Conservation (phyloP, 2,329 filamentous ascomycete genomes). For the Cryphonectria parasitica region DNA sequence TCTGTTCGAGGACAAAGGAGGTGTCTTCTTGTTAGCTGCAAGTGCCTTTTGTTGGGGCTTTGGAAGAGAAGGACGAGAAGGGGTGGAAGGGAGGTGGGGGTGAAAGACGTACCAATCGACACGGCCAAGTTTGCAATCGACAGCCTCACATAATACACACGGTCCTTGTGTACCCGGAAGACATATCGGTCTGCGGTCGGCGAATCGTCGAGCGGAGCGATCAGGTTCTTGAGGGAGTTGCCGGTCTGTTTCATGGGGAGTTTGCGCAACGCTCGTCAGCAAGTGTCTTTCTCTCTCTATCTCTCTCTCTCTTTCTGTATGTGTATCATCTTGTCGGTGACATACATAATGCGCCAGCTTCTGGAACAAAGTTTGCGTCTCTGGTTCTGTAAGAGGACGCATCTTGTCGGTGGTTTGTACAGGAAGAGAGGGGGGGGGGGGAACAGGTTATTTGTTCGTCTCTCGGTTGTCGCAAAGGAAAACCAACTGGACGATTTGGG, state of each 20-base stretch:
- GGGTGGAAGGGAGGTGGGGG: constrained; percentile 25
- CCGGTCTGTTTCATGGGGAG: constrained; percentile 56
- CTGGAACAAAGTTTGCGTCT: constrained; percentile 81
- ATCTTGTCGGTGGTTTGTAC: constrained; percentile 52
- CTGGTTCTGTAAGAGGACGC: constrained; percentile 79
- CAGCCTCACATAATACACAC: constrained; percentile 91
- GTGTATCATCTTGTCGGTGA: not conserved
- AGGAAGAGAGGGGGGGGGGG: no score
- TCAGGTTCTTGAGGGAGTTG: constrained; percentile 81
- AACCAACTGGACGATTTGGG: not conserved
- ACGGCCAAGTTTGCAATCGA: constrained; percentile 91
- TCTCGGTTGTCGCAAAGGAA: not conserved
- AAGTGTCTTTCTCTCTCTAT: no score
- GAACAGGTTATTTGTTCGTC: not conserved
- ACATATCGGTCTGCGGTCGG: constrained; percentile 77
- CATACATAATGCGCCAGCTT: constrained; percentile 84
- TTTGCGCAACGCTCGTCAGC: constrained; percentile 1
- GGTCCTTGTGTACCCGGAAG: constrained; percentile 79
- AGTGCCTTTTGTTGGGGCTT: not conserved
- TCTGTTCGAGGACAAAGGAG: constrained; percentile 10
- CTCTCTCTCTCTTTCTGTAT: no score
- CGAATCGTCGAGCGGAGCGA: constrained; percentile 71
- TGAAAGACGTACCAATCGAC: constrained; percentile 71
- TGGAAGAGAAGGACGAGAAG: not conserved
- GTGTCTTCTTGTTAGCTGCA: not conserved